Evolutionary conservation across 148 eudicot species (phyloP), one percentile per base, ranked within the genome.

Genomic region (Drosera capensis): DNA sequence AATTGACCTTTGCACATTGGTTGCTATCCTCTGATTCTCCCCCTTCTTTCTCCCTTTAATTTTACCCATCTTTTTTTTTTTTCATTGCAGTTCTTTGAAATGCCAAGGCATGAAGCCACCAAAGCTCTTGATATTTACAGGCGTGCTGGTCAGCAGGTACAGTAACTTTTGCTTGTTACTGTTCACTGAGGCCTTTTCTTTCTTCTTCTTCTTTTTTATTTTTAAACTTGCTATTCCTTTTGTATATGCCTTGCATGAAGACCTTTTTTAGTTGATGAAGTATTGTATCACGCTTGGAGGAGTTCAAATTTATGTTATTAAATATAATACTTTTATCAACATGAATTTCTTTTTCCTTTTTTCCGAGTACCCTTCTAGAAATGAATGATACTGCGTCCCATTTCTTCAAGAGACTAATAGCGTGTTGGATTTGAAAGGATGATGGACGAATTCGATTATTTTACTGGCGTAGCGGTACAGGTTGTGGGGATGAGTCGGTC

Each of bases 81-180:
- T 54, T 15, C n/a, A 11, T 46, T 66, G 45, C 78, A 90, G 99
- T 90, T 90, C 70, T 90, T 90, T 66, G 99, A 90, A 70, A 85
- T 90, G 99, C 94, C 99, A 57, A 80, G 95, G 57, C 99, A 90
- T 58, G 99, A 90, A 72, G 99, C 99, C 25, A 66, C 78, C 8
- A 90, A 78, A 62, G 94, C 99, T 34, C 76, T 90, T 34, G 99
- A 85, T 63, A 65, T 90, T 8, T 90, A 90, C 56, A 78, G 71
- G 72, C 68, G 94, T 64, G 99, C 95, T 59, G 88, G 99, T 21
- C 95, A 80, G 66, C 99, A 90, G 95, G 99, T 90, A 46, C 47
- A 45, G 49, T 25, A 25, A 47, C 26, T 45, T 17, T 37, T 16
- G 1, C 2, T 24, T 51, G 26, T 13, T 18, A 21, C 41, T 12